Percentiles rank a stretch among this genome's conserved stretches.
These are phyloP conservation scores for Aspergillus nomiae DNA, from an alignment of 2,329 filamentous ascomycete species.

Conservation along the genomic window DNA sequence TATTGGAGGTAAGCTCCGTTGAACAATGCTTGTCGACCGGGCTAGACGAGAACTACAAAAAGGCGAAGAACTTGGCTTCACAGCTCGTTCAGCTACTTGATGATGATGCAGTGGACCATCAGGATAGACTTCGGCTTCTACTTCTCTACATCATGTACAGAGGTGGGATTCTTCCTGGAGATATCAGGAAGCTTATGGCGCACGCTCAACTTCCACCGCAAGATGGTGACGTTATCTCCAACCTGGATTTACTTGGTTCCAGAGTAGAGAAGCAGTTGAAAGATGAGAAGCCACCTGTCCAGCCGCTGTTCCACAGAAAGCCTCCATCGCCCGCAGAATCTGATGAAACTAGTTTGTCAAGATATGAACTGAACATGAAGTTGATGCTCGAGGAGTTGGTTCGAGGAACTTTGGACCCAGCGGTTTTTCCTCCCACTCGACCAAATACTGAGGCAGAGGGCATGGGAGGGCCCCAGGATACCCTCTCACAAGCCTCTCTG, in stretches of 20 bases:
- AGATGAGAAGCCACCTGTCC: constrained; percentile 67
- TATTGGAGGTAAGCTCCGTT: constrained; percentile 81
- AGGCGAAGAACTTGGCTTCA: constrained; percentile 85
- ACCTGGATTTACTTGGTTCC: constrained; percentile 77
- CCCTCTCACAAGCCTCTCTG: constrained; percentile 68
- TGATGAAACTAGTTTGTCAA: constrained; percentile 83
- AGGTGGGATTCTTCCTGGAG: constrained; percentile 79
- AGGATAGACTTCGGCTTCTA: constrained; percentile 82
- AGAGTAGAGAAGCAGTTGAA: constrained; percentile 73
- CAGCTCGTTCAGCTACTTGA: constrained; percentile 86
- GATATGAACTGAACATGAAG: constrained; percentile 81
- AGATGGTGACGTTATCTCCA: constrained; percentile 72
- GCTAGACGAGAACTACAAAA: constrained; percentile 86
- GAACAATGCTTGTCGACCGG: constrained; percentile 93
- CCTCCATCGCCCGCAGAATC: constrained; percentile 54
- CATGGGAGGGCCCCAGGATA: constrained; percentile 49
- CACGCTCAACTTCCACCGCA: constrained; percentile 77
- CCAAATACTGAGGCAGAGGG: constrained; percentile 59
- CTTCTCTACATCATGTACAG: constrained; percentile 83
- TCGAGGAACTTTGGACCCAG: constrained; percentile 67
- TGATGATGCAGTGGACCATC: constrained; percentile 69
- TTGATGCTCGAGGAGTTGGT: constrained; percentile 76
- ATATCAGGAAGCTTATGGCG: constrained; percentile 79
- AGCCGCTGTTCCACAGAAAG: constrained; percentile 73
- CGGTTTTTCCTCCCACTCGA: constrained; percentile 71